Percentiles rank a stretch among this genome's conserved stretches.
phyloP scores from a whole-genome alignment of 2,329 filamentous ascomycete species.

The Pyrenochaeta sp. region DNA sequence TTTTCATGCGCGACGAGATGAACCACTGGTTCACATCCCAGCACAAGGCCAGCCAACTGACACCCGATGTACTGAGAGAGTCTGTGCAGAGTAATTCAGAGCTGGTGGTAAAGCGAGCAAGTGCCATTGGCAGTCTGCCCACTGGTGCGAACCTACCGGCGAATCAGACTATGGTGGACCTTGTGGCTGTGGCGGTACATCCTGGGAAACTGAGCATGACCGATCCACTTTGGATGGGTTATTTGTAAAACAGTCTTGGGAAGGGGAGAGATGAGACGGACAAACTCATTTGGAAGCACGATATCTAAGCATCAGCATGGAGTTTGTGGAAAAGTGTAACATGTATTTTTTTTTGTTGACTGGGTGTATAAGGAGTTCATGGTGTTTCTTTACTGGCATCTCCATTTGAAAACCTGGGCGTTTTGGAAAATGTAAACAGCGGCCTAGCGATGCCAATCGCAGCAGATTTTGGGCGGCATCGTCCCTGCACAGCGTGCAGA shows the following conservation, averaged over 20 bases:
- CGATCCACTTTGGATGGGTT: conserved; percentile 97
- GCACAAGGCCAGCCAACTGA: conserved; percentile 64
- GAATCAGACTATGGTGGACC: conserved; percentile 95
- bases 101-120: conserved; percentile 87
- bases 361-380: too few relatives aligned
- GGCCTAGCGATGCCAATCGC: too few relatives aligned
- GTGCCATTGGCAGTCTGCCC: conserved; percentile 81
- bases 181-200: conserved; percentile 91
- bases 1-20: conserved; percentile 98
- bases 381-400: too few relatives aligned
- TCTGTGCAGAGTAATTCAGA: conserved; percentile 88
- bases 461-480: too few relatives aligned
- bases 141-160: conserved; percentile 81
- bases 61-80: conserved; percentile 76
- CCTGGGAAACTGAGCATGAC: conserved; percentile 87
- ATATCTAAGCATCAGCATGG: not conserved
- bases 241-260: conserved; percentile 64
- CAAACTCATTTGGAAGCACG: not conserved
- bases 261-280: not conserved
- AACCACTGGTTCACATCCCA: conserved; percentile 92
- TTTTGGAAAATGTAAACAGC: too few relatives aligned
- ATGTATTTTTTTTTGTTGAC: too few relatives aligned
- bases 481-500: too few relatives aligned
- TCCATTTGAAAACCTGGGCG: too few relatives aligned
- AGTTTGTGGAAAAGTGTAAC: too few relatives aligned